phyloP scores from a whole-genome alignment of 208 protist species.

The Leishmania lainsoni region DNA sequence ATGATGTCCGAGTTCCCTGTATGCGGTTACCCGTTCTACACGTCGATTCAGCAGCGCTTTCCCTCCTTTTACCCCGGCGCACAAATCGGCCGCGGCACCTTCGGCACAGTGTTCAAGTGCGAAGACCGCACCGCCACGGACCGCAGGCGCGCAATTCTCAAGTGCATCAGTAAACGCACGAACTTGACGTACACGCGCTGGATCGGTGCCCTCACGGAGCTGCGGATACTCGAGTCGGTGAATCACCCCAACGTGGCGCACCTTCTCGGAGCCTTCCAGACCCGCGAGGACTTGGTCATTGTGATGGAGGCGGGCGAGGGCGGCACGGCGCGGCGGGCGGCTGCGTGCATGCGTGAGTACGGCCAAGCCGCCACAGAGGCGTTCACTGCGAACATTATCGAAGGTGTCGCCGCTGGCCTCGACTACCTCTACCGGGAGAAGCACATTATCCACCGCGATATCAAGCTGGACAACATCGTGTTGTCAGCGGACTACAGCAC shows the following conservation, averaged over 20 bases:
- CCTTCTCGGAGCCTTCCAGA: conserved; percentile 78
- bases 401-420: conserved; percentile 58
- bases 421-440: conserved; percentile 71
- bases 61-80: conserved; percentile 71
- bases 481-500: conserved; percentile 60
- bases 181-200: conserved; percentile 44
- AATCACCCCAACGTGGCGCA: conserved; percentile 60
- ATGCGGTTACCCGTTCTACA: conserved; percentile 40
- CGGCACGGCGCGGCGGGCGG: conserved; percentile 54
- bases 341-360: conserved; percentile 39
- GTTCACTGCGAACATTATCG: conserved; percentile 63
- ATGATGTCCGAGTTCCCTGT: conserved; percentile 62
- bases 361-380: conserved; percentile 42
- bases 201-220: conserved; percentile 52
- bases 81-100: conserved; percentile 62
- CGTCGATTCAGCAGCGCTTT: conserved; percentile 58
- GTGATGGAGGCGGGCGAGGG: conserved; percentile 83
- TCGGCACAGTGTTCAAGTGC: conserved; percentile 79
- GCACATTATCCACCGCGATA: conserved; percentile 79
- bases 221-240: conserved; percentile 48
- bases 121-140: conserved; percentile 48
- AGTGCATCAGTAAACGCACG: conserved; percentile 53
- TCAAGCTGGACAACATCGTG: conserved; percentile 90
- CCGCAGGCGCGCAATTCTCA: conserved; percentile 54
- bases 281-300: conserved; percentile 50